Base-by-base conservation (phyloP, 345 rosid species). In the Schrenkiella parvula region DNA sequence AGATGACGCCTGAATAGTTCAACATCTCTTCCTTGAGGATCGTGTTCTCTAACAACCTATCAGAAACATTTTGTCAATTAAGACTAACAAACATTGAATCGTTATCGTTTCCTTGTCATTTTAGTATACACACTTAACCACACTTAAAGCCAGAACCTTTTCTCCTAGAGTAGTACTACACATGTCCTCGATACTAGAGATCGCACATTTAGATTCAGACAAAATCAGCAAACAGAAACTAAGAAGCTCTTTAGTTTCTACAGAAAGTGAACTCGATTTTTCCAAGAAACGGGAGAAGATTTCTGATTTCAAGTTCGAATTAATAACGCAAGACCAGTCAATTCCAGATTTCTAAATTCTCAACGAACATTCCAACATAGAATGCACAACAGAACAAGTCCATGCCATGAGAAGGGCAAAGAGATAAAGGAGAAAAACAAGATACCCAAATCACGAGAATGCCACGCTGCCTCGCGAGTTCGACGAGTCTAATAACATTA, bases 11-110 rank as follows among this genome's bases (percentile, higher is more conserved):
- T 91, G 55, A 86, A 93, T 67, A 81, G 55, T 55, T 90, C 97
- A 51, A 74, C 97, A 79, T 93, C 97, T 82, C 97, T 80, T 66
- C 98, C 97, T 34, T 19, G 72, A 2, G 84, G 84, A 46, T 91
- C 96, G 29, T 91, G 96, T 43, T 89, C 96, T 5, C 96, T 82
- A 66, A 93, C 90, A 80, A 91, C 93, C 97, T 86, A 39, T 50
- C 17, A 29, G 6, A 68, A 57, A 64, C 17, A 37, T 8, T 15
- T 28, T 44, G 32, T 46, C 3, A 21, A 29, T 14, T 18, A 54
- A 72, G 15, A 47, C 25, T 23, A 39, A 42, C 46, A 17, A 11
- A 60, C 42, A 46, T 19, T 18, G 54, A 72, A 29, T 6, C 8
- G 4, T 23, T 5, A 51, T 4, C 0, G 8, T 8, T 28, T 43